Conservation (phyloP, 73 alveolate genomes). For the Paramecium pentaurelia region DNA sequence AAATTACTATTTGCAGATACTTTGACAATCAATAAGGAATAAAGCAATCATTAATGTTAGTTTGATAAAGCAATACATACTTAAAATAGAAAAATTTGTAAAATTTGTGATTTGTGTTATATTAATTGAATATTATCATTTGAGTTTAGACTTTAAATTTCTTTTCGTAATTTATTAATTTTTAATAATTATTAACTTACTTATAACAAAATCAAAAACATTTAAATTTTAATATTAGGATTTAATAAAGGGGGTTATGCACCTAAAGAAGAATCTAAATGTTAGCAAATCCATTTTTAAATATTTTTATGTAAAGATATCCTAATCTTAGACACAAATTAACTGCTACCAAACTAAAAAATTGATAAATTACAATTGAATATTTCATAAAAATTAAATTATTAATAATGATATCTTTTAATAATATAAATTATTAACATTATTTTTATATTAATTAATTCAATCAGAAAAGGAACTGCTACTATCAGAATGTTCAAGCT, state of each 20-base stretch:
- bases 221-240: background rate
- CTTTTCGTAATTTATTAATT: background rate
- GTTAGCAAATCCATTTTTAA: too few relatives aligned
- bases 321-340: background rate
- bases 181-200: background rate
- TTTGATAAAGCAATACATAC: background rate
- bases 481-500: background rate
- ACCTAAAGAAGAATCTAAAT: too few relatives aligned
- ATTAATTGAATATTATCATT: background rate
- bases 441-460: background rate
- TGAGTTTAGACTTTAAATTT: too few relatives aligned
- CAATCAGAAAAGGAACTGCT: constrained; percentile 48
- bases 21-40: background rate
- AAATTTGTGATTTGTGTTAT: background rate
- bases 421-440: too few relatives aligned
- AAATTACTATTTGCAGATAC: background rate
- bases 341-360: too few relatives aligned
- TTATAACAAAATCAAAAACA: background rate
- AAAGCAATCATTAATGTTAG: background rate
- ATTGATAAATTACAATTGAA: background rate
- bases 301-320: background rate
- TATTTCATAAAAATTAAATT: background rate
- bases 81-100: background rate
- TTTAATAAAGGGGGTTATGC: too few relatives aligned
- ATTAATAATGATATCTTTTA: too few relatives aligned